Evolutionary conservation across 163 green algal species (phyloP).

Genomic region (Prototheca cutis): DNA sequence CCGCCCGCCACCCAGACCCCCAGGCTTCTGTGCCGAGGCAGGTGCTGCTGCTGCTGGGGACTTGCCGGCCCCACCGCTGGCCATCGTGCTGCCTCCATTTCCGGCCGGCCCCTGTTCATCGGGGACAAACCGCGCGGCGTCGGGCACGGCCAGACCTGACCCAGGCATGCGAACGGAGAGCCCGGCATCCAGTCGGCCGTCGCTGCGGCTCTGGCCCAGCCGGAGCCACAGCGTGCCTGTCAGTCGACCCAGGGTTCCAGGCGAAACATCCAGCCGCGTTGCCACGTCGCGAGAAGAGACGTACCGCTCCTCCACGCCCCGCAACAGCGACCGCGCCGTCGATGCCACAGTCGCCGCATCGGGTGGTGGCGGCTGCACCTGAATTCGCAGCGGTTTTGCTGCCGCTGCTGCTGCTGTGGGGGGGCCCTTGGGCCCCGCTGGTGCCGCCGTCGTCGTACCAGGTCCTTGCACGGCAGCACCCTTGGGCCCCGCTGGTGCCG

Average conservation of each 20-base stretch:
- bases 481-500: conserved; percentile 3
- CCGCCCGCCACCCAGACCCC: too few species aligned
- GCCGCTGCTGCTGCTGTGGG: conserved; percentile 1
- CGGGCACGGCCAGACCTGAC: conserved; percentile 63
- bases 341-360: conserved; percentile 15
- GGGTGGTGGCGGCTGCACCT: conserved; percentile 8
- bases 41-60: too few species aligned
- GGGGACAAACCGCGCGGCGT: conserved; percentile 1
- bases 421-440: too few species aligned
- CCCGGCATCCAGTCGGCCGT: conserved; percentile 67
- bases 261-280: conserved; percentile 39
- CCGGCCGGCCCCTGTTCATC: too few species aligned
- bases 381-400: background rate
- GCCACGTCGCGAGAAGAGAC: conserved; percentile 26
- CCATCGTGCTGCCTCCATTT: too few species aligned
- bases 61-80: too few species aligned
- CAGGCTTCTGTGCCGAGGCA: too few species aligned
- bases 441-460: too few species aligned
- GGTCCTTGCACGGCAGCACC: too few species aligned
- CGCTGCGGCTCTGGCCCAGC: conserved; percentile 19
- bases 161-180: conserved; percentile 63
- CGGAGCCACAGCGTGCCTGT: conserved; percentile 51
- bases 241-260: conserved; percentile 59
- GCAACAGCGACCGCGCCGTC: background rate
- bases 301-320: conserved; percentile 10